Percentiles rank a stretch among this genome's conserved stretches.
These are phyloP conservation scores for Metschnikowia lochheadii DNA, from an alignment of 805 yeast genomes.

Conservation along the genomic window DNA sequence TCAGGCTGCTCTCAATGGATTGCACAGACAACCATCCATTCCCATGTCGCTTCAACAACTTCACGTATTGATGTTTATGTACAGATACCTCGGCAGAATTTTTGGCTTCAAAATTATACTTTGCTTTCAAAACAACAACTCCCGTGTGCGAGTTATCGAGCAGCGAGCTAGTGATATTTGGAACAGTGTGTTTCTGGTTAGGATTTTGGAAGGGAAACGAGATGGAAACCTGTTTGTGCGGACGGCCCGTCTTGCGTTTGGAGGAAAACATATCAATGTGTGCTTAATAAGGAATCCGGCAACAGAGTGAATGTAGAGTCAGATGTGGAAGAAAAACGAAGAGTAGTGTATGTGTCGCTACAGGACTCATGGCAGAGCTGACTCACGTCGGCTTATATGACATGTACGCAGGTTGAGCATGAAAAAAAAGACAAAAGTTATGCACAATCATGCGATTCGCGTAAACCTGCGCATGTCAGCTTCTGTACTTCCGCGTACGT, in stretches of 20 bases:
- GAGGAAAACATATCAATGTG: conserved; percentile 1
- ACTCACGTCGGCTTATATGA: not conserved
- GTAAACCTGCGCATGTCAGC: not conserved
- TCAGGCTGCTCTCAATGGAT: conserved; percentile 19
- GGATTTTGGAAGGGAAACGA: conserved; percentile 1
- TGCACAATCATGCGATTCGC: not conserved
- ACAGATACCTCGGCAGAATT: conserved; percentile 26
- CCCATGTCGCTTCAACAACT: conserved; percentile 32
- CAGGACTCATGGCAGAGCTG: not conserved
- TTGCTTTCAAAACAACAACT: conserved; percentile 26
- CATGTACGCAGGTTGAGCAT: not conserved
- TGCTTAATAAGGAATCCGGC: not conserved
- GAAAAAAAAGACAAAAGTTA: not conserved
- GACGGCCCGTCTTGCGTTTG: not conserved
- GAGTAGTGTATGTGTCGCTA: not conserved
- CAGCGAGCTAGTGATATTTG: conserved; percentile 25
- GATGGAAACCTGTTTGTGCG: not conserved
- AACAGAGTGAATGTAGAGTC: not conserved
- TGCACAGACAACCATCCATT: conserved; percentile 40
- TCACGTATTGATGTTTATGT: conserved; percentile 26
- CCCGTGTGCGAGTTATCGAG: conserved; percentile 14
- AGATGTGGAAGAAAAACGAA: not conserved
- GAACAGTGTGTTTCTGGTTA: conserved; percentile 8
- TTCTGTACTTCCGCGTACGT: not conserved
- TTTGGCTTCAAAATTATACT: conserved; percentile 31